These are phyloP conservation scores for Paracamarosporium sp. DNA, from an alignment of 2,329 filamentous ascomycete species.

Conservation along the genomic window DNA sequence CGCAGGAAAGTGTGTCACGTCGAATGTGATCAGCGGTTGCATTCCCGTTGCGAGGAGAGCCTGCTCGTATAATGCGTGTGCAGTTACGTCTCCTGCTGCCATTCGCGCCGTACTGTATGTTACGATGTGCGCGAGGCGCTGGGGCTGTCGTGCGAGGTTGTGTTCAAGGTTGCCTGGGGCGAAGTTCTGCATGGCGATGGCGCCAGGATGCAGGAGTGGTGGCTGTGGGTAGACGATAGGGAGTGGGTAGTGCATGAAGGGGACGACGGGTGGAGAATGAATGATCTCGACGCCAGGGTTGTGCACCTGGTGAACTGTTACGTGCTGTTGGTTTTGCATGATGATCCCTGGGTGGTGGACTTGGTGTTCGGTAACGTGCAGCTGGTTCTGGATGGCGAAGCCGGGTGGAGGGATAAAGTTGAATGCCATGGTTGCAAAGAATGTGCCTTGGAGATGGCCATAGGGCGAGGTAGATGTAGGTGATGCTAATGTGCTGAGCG, in stretches of 20 bases:
- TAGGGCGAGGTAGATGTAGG: too few relatives aligned
- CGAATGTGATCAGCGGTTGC: constrained; percentile 1
- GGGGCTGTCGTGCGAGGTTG: background rate
- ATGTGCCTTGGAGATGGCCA: too few relatives aligned
- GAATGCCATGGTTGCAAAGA: background rate
- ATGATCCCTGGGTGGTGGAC: background rate
- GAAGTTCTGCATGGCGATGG: constrained; percentile 1
- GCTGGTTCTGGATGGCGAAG: background rate
- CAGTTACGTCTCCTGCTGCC: background rate
- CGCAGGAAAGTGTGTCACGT: background rate
- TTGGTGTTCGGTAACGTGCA: background rate
- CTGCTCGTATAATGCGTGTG: background rate
- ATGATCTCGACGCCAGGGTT: background rate
- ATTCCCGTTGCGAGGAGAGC: background rate
- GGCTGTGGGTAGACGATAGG: background rate
- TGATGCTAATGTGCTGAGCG: too few relatives aligned
- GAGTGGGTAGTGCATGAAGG: background rate
- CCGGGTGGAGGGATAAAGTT: background rate
- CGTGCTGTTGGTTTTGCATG: background rate
- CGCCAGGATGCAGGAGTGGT: background rate
- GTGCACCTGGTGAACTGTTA: constrained; percentile 3
- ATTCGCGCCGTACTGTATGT: background rate
- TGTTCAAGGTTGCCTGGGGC: background rate
- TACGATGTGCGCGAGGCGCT: background rate
- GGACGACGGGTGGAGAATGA: background rate